Conservation (phyloP, 2,329 filamentous ascomycete species). For the Ophiostoma angusticollis region DNA sequence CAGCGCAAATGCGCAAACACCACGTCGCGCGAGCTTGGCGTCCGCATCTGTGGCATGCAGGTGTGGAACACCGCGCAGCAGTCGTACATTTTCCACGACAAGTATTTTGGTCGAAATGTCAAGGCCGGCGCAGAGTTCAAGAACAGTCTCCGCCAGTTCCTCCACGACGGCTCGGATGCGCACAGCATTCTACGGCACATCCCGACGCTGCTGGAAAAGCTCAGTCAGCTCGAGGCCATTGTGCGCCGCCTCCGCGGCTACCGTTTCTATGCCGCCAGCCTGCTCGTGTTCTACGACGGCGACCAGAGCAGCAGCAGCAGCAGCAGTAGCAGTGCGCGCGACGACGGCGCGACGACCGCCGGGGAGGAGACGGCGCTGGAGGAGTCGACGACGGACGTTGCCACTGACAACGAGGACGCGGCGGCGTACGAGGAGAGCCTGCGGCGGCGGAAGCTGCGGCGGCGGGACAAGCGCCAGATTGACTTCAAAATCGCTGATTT, state of each 20-base stretch:
- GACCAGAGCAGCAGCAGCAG: constrained; percentile 41
- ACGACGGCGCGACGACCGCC: constrained; percentile 23
- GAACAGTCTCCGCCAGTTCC: constrained; percentile 72
- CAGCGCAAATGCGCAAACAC: constrained; percentile 84
- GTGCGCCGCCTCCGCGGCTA: constrained; percentile 71
- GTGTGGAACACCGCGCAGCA: constrained; percentile 82
- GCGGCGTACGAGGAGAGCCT: constrained; percentile 1
- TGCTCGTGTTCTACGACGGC: constrained; percentile 95
- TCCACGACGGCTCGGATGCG: constrained; percentile 79
- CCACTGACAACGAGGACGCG: constrained; percentile 43
- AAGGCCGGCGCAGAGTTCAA: constrained; percentile 84
- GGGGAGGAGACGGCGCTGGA: constrained; percentile 40
- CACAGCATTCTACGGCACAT: constrained; percentile 75
- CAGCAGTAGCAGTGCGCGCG: background rate
- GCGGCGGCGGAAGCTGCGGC: constrained; percentile 12
- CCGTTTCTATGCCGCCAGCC: constrained; percentile 86
- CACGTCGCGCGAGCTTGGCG: constrained; percentile 81
- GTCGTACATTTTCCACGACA: constrained; percentile 90
- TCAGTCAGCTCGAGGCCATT: constrained; percentile 71
- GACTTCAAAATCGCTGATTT: constrained; percentile 98
- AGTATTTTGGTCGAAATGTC: constrained; percentile 85
- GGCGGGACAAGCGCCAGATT: constrained; percentile 45
- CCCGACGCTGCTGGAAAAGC: constrained; percentile 71
- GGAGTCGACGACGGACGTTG: constrained; percentile 45
- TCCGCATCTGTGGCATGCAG: constrained; percentile 89